Percentiles rank a stretch among this genome's conserved stretches.
phyloP scores from a whole-genome alignment of 305 asterid species.

The Fraxinus albicans region DNA sequence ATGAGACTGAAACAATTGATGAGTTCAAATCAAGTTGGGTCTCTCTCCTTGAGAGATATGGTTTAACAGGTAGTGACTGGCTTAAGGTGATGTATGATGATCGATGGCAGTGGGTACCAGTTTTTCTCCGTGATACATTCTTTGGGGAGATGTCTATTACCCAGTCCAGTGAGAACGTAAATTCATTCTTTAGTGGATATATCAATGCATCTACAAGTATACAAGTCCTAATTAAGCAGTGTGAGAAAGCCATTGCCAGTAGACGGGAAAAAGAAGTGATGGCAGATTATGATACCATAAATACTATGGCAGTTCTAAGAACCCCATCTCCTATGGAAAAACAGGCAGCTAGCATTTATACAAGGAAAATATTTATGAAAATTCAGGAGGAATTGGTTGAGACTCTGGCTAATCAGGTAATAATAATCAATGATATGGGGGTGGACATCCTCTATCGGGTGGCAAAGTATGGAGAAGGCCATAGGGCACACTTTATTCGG shows the following conservation, averaged over 20 bases:
- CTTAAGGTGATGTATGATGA: conserved; percentile 45
- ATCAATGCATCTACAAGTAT: conserved; percentile 58
- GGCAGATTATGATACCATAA: conserved; percentile 63
- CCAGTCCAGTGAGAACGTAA: conserved; percentile 51
- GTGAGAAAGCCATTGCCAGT: conserved; percentile 62
- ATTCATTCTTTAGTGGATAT: conserved; percentile 67
- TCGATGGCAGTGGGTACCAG: conserved; percentile 64
- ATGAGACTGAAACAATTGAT: conserved; percentile 48
- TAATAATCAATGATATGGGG: conserved; percentile 49
- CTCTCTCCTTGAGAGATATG: conserved; percentile 48
- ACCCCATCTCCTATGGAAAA: conserved; percentile 82
- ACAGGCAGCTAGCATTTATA: conserved; percentile 59
- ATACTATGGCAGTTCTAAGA: conserved; percentile 45
- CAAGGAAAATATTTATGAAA: conserved; percentile 49
- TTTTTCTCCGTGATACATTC: conserved; percentile 56
- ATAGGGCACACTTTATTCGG: conserved; percentile 50
- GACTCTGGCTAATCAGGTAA: conserved; percentile 58
- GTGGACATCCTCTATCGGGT: conserved; percentile 51
- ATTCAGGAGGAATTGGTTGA: conserved; percentile 67
- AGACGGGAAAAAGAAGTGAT: conserved; percentile 71
- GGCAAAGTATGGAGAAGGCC: conserved; percentile 61
- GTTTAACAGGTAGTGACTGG: conserved; percentile 56
- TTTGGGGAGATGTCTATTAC: conserved; percentile 63
- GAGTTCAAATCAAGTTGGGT: conserved; percentile 67
- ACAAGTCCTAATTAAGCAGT: conserved; percentile 48